Percentiles rank a stretch among this genome's conserved stretches.
These are phyloP conservation scores for Davidsoniella virescens DNA, from an alignment of 2,329 filamentous ascomycete genomes.

Conservation along the genomic window DNA sequence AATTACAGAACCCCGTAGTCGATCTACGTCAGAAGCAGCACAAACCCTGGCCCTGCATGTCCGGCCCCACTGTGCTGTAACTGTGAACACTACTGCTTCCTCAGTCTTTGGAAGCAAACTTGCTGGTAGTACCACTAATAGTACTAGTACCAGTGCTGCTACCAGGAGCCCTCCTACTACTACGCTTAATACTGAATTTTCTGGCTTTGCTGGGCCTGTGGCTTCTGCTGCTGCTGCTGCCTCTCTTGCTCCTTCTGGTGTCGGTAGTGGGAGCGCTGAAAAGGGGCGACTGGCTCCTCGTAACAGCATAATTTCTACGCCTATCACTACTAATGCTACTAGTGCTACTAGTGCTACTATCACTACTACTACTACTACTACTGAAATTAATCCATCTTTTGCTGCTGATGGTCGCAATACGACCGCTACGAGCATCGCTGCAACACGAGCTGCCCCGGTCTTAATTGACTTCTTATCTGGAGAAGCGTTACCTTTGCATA, in stretches of 20 bases:
- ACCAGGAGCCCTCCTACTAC: neutral
- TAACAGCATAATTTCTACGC: no score
- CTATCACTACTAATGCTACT: neutral
- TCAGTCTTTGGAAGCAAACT: no score
- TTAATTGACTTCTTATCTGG: no score
- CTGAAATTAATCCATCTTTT: neutral
- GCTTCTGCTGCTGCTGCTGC: neutral
- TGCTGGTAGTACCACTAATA: neutral
- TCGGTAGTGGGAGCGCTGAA: neutral
- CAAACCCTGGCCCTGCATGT: neutral
- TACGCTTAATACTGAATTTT: neutral
- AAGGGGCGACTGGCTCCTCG: no score
- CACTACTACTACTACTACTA: neutral
- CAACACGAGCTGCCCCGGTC: neutral
- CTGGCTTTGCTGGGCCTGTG: no score
- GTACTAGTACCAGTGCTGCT: neutral
- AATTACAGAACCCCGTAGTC: neutral
- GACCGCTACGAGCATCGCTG: neutral
- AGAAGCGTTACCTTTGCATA: no score
- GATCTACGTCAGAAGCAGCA: slow-evolving; percentile 11
- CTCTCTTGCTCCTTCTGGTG: neutral
- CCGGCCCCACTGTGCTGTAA: slow-evolving; percentile 6
- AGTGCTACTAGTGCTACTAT: neutral
- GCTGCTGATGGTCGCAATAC: neutral
- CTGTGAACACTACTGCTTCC: neutral